Base-by-base conservation (phyloP, 495 filamentous ascomycete species). In the Cudoniella acicularis region DNA sequence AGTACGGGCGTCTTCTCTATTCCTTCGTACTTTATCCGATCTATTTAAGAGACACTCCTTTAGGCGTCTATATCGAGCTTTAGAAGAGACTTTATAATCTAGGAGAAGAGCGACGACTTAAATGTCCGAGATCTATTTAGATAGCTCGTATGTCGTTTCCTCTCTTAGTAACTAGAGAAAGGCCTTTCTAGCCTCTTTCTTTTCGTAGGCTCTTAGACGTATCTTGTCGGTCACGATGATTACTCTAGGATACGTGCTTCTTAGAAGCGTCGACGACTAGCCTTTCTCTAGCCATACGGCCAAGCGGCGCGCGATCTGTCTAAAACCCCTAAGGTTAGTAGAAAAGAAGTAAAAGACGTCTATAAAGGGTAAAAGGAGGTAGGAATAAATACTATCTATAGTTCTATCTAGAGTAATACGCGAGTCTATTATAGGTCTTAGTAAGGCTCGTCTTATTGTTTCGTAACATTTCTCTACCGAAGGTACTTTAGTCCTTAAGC, bases 11-110 rank as follows among this genome's bases (percentile, higher is more conserved):
- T 63, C 26, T 17, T 10, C 21, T 60, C 51, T 64, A 43, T 21
- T 49, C 21, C n/a, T 23, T 45, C 64, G 52, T 18, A 69, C 58
- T 52, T 56, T 43, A 54, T 62, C 55, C 10, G 55, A 57, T 10
- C 24, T n/a, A 23, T 50, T 50, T 45, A 57, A 26, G 22, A 57
- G 26, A 2, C 2, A n/a, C 50, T 57, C 55, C 24, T 49, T 49
- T 3, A 57, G 55, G n/a, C 22, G 10, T 40, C 55, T 26, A 21
- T 57, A 24, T 3, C 55, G 55, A 17, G 55, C 55, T 18, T 25
- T 18, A 3, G 36, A 3, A 4, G 55, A 57, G 40, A 57, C n/a
- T 2, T 43, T 45, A 4, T 17, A 22, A 40, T 36, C 43, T 11
- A 23, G 42, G 17, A 57, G 45, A 2, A 57, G 45, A 36, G 9